These are phyloP conservation scores for Urochloa ruziziensis DNA, from an alignment of 176 grass and related monocot species.

Conservation along the genomic window DNA sequence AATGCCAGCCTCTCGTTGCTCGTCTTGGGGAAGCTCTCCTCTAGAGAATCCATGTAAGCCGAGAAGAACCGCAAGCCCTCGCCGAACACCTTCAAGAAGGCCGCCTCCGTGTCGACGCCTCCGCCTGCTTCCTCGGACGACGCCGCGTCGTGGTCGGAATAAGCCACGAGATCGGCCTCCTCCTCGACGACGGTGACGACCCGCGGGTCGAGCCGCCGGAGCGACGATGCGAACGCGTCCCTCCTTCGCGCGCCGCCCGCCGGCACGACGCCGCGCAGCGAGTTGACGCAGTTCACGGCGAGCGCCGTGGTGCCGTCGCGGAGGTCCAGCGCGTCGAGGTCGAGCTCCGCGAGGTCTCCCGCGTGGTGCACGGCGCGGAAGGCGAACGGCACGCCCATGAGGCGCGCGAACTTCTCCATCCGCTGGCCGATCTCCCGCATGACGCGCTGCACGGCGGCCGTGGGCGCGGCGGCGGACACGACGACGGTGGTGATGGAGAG, in stretches of 20 bases:
- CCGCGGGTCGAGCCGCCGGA: constrained; percentile 67
- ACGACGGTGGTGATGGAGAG: constrained; percentile 91
- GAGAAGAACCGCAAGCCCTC: constrained; percentile 92
- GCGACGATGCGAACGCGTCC: constrained; percentile 48
- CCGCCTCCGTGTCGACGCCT: constrained; percentile 59
- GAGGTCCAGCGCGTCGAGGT: constrained; percentile 76
- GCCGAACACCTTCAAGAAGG: constrained; percentile 78
- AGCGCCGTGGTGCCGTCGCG: constrained; percentile 47
- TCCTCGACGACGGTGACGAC: constrained; percentile 90
- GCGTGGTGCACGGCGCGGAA: constrained; percentile 84
- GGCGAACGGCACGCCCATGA: constrained; percentile 94
- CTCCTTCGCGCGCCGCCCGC: constrained; percentile 43
- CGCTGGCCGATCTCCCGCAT: constrained; percentile 95
- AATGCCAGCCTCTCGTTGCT: constrained; percentile 90
- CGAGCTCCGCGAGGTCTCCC: constrained; percentile 78
- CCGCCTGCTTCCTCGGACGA: constrained; percentile 11
- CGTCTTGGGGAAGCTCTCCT: constrained; percentile 82
- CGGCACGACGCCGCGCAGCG: constrained; percentile 65
- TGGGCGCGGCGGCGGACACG: constrained; percentile 52
- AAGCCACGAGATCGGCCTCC: constrained; percentile 79
- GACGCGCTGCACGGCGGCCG: constrained; percentile 67
- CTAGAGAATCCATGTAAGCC: constrained; percentile 86
- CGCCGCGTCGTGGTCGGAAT: background rate
- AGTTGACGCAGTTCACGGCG: constrained; percentile 85
- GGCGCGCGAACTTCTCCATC: constrained; percentile 97